Conservation (phyloP, 2,329 filamentous ascomycete species). For the Pseudonectria buxi region DNA sequence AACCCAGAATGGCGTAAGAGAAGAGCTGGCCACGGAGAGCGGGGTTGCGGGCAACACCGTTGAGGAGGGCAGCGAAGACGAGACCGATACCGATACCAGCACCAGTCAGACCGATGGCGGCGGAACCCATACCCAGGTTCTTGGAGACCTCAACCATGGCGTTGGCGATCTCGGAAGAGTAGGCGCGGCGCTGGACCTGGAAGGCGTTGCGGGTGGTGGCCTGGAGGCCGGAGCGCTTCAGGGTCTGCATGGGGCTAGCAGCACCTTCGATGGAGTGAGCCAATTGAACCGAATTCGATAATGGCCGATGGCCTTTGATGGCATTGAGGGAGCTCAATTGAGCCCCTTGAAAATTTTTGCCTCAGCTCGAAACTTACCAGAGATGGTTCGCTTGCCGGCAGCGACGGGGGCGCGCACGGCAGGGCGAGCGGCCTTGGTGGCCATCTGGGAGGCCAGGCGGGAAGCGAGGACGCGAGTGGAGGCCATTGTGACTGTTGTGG, state of each 20-base stretch:
- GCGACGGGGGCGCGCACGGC: conserved; percentile 58
- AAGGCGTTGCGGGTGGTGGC: conserved; percentile 59
- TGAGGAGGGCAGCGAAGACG: conserved; percentile 84
- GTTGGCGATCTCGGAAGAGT: conserved; percentile 83
- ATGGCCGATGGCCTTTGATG: conserved; percentile 26
- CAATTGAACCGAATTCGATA: conserved; percentile 15
- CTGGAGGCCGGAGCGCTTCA: conserved; percentile 66
- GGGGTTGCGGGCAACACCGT: conserved; percentile 89
- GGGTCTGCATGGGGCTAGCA: conserved; percentile 61
- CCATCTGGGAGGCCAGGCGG: conserved; percentile 70
- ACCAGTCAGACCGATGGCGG: conserved; percentile 87
- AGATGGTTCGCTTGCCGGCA: conserved; percentile 69
- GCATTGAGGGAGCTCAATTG: conserved; percentile 20
- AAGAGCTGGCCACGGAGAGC: conserved; percentile 92
- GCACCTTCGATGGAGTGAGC: conserved; percentile 39
- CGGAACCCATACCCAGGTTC: conserved; percentile 83
- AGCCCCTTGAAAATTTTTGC: conserved; percentile 26
- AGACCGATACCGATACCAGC: conserved; percentile 94
- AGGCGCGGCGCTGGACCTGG: conserved; percentile 62
- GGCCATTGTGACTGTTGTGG: conserved; percentile 66
- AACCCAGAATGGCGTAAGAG: conserved; percentile 92
- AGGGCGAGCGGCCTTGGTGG: conserved; percentile 71
- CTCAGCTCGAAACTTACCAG: conserved; percentile 49
- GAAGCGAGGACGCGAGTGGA: conserved; percentile 71
- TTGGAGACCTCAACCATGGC: conserved; percentile 86